phyloP scores from a whole-genome alignment of 2,329 filamentous ascomycete genomes.

The Albifimbria verrucaria region DNA sequence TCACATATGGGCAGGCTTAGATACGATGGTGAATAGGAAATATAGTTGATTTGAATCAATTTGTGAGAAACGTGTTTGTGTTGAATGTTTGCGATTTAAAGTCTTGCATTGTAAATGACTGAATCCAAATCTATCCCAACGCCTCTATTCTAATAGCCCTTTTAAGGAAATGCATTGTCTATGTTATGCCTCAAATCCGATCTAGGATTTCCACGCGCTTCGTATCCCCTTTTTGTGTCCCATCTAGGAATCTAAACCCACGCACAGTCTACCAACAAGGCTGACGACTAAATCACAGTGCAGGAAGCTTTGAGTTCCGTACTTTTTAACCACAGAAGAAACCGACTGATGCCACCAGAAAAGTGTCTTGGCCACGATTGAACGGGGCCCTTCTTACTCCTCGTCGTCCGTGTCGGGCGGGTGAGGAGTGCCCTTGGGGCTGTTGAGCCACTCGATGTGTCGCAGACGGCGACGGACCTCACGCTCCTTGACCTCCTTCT shows the following conservation, averaged over 20 bases:
- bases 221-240: neutral
- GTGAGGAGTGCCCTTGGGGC: conserved; percentile 78
- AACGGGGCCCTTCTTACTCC: conserved; percentile 32
- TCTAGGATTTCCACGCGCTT: neutral
- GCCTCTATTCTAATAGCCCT: neutral
- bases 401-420: conserved; percentile 78
- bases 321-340: neutral
- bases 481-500: conserved; percentile 91
- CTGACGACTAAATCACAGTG: too few species aligned
- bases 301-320: too few species aligned
- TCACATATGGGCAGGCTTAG: neutral
- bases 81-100: neutral
- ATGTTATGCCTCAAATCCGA: neutral
- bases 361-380: too few species aligned
- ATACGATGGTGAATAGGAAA: neutral
- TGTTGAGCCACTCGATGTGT: conserved; percentile 83
- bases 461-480: conserved; percentile 83
- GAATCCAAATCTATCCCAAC: neutral
- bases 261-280: too few species aligned
- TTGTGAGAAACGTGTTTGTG: neutral
- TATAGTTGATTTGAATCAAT: neutral
- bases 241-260: too few species aligned
- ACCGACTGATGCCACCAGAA: neutral
- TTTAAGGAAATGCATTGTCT: neutral
- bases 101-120: neutral